Evolutionary conservation across 2,329 filamentous ascomycete species (phyloP).

Genomic region (Colletotrichum eremochloae): DNA sequence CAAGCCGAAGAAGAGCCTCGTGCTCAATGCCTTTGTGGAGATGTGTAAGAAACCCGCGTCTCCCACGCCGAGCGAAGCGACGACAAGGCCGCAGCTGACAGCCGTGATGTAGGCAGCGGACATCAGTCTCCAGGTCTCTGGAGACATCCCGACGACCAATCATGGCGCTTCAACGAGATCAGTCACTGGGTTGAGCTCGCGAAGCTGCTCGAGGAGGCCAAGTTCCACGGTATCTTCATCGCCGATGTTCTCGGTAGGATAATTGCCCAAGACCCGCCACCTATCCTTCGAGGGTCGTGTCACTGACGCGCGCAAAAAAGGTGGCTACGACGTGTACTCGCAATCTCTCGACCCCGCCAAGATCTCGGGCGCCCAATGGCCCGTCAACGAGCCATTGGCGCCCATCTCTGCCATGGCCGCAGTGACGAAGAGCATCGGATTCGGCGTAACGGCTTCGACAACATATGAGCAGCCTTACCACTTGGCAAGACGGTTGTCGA

Average conservation of each 20-base stretch:
- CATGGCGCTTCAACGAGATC: constrained; percentile 70
- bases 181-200: constrained; percentile 73
- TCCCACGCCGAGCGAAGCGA: background rate
- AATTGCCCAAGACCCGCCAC: background rate
- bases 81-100: background rate
- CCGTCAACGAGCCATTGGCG: constrained; percentile 76
- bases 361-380: constrained; percentile 76
- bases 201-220: constrained; percentile 69
- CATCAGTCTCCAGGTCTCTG: constrained; percentile 64
- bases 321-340: constrained; percentile 79
- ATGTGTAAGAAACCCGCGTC: constrained; percentile 49
- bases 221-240: constrained; percentile 77
- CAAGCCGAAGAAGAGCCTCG: constrained; percentile 54
- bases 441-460: constrained; percentile 78
- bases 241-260: constrained; percentile 70
- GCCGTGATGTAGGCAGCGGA: constrained; percentile 51
- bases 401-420: constrained; percentile 78
- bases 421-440: constrained; percentile 75
- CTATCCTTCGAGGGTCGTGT: background rate
- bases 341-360: constrained; percentile 71
- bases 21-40: constrained; percentile 60
- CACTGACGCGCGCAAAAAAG: constrained; percentile 45
- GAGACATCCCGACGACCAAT: constrained; percentile 75
- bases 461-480: constrained; percentile 81
- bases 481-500: constrained; percentile 74